A percentile compares a stretch with the other conserved stretches of the same genome.
Evolutionary conservation across 2,329 filamentous ascomycete species (phyloP).

Genomic region (Apiospora kogelbergensis): DNA sequence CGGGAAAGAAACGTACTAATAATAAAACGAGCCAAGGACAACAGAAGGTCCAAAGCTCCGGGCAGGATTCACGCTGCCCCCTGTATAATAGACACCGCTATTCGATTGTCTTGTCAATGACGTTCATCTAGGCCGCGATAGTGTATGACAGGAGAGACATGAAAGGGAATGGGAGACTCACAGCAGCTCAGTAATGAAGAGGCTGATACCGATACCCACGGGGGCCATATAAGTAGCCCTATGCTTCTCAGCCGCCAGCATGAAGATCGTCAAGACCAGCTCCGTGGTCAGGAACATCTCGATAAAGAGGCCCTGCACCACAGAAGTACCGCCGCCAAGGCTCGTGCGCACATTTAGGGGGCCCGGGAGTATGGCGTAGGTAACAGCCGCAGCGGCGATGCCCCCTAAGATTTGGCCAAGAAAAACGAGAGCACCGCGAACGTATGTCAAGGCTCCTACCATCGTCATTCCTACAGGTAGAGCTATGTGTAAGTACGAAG

Average conservation of each 20-base stretch:
- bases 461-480: background rate
- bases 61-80: conserved; percentile 5
- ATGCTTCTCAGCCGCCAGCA: conserved; percentile 11
- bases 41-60: conserved; percentile 8
- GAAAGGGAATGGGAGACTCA: background rate
- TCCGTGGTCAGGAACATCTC: conserved; percentile 11
- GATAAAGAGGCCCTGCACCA: conserved; percentile 7
- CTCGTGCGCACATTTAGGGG: background rate
- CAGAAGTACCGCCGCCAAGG: background rate
- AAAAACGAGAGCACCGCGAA: background rate
- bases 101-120: too few species aligned
- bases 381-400: conserved; percentile 9
- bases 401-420: background rate
- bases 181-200: conserved; percentile 1
- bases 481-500: background rate
- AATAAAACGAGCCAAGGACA: background rate
- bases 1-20: background rate
- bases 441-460: background rate
- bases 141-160: too few species aligned
- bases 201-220: background rate
- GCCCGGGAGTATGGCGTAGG: background rate
- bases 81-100: conserved; percentile 8
- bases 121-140: too few species aligned
- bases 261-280: conserved; percentile 8
- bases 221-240: conserved; percentile 8